These are phyloP conservation scores for Kodamaea laetipori DNA, from an alignment of 805 yeast genomes.

Conservation along the genomic window DNA sequence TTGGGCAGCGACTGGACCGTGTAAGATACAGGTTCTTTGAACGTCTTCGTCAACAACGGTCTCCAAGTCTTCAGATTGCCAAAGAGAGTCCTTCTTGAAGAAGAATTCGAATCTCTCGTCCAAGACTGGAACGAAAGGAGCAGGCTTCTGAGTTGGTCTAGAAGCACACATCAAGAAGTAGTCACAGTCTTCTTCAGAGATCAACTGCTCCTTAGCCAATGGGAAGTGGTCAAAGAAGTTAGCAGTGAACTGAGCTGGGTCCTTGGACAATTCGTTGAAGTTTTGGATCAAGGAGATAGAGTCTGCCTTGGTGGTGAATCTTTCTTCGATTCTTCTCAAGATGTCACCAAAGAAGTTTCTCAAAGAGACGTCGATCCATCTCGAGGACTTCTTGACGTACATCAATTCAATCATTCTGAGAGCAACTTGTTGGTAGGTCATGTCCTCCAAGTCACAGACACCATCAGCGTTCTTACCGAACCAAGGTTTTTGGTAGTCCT, in stretches of 20 bases:
- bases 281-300: slow-evolving; percentile 72
- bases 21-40: slow-evolving; percentile 97
- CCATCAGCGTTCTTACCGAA: slow-evolving; percentile 79
- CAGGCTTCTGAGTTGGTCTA: slow-evolving; percentile 91
- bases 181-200: slow-evolving; percentile 95
- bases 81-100: slow-evolving; percentile 97
- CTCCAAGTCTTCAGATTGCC: slow-evolving; percentile 98
- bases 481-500: slow-evolving; percentile 98
- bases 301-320: slow-evolving; percentile 65
- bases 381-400: slow-evolving; percentile 72
- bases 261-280: slow-evolving; percentile 59
- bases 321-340: slow-evolving; percentile 95
- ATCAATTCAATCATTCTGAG: slow-evolving; percentile 83
- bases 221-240: slow-evolving; percentile 69
- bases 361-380: slow-evolving; percentile 88
- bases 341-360: slow-evolving; percentile 85
- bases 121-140: slow-evolving; percentile 94
- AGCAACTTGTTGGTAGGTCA: slow-evolving; percentile 94
- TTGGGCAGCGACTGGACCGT: slow-evolving; percentile 98
- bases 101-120: slow-evolving; percentile 93
- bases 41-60: slow-evolving; percentile 96
- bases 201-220: slow-evolving; percentile 73
- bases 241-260: slow-evolving; percentile 63
- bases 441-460: slow-evolving; percentile 87
- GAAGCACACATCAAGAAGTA: slow-evolving; percentile 82